A percentile compares a stretch with the other conserved stretches of the same genome.
phyloP scores from a whole-genome alignment of 352 stramenopile species.

The Globisporangium mamillatum region DNA sequence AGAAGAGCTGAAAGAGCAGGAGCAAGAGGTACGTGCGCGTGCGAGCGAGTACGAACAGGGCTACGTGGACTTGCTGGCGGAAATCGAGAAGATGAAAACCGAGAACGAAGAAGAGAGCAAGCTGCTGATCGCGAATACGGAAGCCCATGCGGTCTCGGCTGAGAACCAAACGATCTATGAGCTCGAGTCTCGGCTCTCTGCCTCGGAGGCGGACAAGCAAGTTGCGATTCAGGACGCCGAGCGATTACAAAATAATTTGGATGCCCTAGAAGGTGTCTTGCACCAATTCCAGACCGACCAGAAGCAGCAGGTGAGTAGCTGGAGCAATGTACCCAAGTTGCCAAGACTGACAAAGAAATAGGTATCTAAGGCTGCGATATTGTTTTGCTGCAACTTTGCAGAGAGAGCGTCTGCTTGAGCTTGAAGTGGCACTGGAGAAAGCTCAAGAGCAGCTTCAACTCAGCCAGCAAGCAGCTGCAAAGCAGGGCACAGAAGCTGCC shows the following conservation, averaged over 20 bases:
- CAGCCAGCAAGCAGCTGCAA: conserved; percentile 4
- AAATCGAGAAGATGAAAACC: conserved; percentile 48
- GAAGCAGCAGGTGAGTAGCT: conserved; percentile 36
- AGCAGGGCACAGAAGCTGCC: conserved; percentile 4
- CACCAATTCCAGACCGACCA: conserved; percentile 62
- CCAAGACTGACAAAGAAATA: neutral
- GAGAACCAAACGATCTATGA: conserved; percentile 63
- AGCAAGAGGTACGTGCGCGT: conserved; percentile 34
- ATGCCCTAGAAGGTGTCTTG: conserved; percentile 59
- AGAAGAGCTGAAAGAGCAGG: conserved; percentile 38
- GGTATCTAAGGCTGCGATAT: neutral
- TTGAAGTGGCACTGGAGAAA: conserved; percentile 46
- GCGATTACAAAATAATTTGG: conserved; percentile 46
- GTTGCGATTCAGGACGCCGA: conserved; percentile 58
- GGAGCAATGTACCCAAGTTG: neutral
- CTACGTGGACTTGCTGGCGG: conserved; percentile 51
- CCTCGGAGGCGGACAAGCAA: conserved; percentile 58
- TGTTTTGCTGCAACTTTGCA: conserved; percentile 10
- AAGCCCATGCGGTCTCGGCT: conserved; percentile 46
- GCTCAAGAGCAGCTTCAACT: conserved; percentile 21
- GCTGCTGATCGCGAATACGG: conserved; percentile 37
- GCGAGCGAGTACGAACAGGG: conserved; percentile 68
- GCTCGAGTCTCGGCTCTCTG: conserved; percentile 47
- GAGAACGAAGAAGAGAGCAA: conserved; percentile 51
- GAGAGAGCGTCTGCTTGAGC: conserved; percentile 39